A percentile compares a stretch with the other conserved stretches of the same genome.
These are phyloP conservation scores for Epichloe sibirici DNA, from an alignment of 2,329 filamentous ascomycete species.

Conservation along the genomic window DNA sequence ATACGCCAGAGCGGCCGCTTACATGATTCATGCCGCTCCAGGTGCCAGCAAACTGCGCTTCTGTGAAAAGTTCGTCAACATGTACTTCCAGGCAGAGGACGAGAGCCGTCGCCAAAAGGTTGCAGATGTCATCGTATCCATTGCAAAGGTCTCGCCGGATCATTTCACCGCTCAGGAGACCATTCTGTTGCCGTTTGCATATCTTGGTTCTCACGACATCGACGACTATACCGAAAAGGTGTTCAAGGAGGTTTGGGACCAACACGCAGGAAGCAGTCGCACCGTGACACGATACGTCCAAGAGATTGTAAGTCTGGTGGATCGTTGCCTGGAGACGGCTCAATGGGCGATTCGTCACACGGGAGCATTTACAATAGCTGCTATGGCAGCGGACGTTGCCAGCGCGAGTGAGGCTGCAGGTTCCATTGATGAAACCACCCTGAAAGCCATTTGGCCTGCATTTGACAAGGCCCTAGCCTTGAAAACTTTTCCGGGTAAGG, in stretches of 20 bases:
- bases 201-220: slow-evolving; percentile 74
- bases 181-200: slow-evolving; percentile 72
- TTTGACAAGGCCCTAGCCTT: slow-evolving; percentile 71
- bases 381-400: slow-evolving; percentile 54
- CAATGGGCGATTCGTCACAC: slow-evolving; percentile 90
- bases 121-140: slow-evolving; percentile 69
- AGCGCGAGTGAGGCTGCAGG: slow-evolving; percentile 43
- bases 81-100: slow-evolving; percentile 77
- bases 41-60: slow-evolving; percentile 38
- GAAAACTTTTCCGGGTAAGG: slow-evolving; percentile 90
- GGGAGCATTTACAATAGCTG: slow-evolving; percentile 67
- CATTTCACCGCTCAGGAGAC: slow-evolving; percentile 69
- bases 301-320: slow-evolving; percentile 64
- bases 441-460: slow-evolving; percentile 64
- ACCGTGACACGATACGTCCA: slow-evolving; percentile 72
- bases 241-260: slow-evolving; percentile 79
- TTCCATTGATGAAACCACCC: slow-evolving; percentile 46
- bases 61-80: slow-evolving; percentile 41
- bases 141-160: slow-evolving; percentile 81
- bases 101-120: slow-evolving; percentile 61
- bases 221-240: slow-evolving; percentile 67
- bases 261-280: slow-evolving; percentile 76
- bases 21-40: slow-evolving; percentile 54
- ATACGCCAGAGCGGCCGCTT: slow-evolving; percentile 78
- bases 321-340: slow-evolving; percentile 59